Base-by-base conservation (phyloP, 192 early-diverging fungal species). In the Cetraspora pellucida region DNA sequence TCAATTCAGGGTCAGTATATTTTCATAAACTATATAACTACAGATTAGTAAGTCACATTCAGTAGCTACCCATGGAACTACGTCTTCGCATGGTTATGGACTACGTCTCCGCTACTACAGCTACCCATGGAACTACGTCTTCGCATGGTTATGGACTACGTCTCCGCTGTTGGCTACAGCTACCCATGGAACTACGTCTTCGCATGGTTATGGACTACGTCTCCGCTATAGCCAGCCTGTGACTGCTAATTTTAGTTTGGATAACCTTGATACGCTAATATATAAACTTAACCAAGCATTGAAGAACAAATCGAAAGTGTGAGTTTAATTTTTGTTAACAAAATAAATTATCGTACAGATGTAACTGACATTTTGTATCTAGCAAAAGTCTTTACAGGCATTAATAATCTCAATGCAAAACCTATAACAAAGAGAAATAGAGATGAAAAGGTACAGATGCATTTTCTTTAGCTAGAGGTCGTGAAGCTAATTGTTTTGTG, bases 121-220 rank as follows among this genome's bases (percentile, higher is more conserved):
- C 47, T 70, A 70, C 68, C 68, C 50, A 55, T 72, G 69, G 49
- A 72, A 72, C 50, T 72, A 2, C 50, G 25, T 52, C 69, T 54
- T 71, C 49, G 27, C 69, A 71, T 71, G 67, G 46, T 50, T 69
- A 69, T 50, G 67, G 67, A 69, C 67, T 69, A 2, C 67, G 23
- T 23, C 68, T 52, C 68, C 23, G 27, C 50, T 72, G 30, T 71
- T 9, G 50, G 19, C 67, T 50, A 49, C 67, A 69, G 67, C 50
- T 54, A 72, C 50, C 69, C 50, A 72, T 72, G 69, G 69, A 72
- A 72, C 69, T 72, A 3, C 69, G 27, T 71, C 68, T 54, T 71
- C 68, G 49, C 68, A 70, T 71, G 68, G 68, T 71, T 71, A 71
- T 52, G 68, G 68, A 54, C 68, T 71, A 2, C 11, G 27, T 54